Percentiles rank a stretch among this genome's conserved stretches.
phyloP scores from a whole-genome alignment of 1,139 yeast genomes.

The Chernovozyma sophiae-reginae region DNA sequence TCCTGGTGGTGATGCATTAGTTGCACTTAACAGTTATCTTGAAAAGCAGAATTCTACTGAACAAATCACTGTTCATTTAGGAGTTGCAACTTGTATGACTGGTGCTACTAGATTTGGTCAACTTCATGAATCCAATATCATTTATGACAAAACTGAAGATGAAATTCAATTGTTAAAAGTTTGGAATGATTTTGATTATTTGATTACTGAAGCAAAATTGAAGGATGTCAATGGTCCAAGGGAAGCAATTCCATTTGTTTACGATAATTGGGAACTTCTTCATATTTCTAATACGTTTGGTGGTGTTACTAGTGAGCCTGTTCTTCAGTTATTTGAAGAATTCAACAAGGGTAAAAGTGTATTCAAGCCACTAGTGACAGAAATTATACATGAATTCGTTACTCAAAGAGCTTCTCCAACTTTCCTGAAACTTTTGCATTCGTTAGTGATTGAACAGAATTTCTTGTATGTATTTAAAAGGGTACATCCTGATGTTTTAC shows the following conservation, averaged over 20 bases:
- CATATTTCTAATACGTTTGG: conserved; percentile 19
- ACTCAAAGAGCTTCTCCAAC: conserved; percentile 13
- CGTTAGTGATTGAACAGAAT: conserved; percentile 22
- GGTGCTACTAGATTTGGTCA: conserved; percentile 80
- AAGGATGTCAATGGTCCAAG: conserved; percentile 7
- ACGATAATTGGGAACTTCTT: conserved; percentile 25
- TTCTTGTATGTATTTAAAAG: conserved; percentile 30
- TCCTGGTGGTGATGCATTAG: conserved; percentile 83
- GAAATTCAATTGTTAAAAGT: conserved; percentile 25
- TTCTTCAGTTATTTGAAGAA: conserved; percentile 12
- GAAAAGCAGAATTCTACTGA: conserved; percentile 12
- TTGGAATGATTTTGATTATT: conserved; percentile 57
- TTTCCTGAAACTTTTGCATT: conserved; percentile 14
- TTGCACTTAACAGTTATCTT: conserved; percentile 46
- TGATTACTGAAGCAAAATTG: conserved; percentile 45
- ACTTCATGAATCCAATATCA: conserved; percentile 37
- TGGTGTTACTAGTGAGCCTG: conserved; percentile 19
- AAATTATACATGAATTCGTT: conserved; percentile 17
- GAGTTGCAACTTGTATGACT: conserved; percentile 80
- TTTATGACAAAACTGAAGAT: conserved; percentile 75
- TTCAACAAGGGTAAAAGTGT: conserved; percentile 9
- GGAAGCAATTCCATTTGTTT: conserved; percentile 11
- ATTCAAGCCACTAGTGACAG: conserved; percentile 10
- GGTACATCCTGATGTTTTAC: conserved; percentile 10
- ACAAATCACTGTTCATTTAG: conserved; percentile 57